Percentiles rank a stretch among this genome's conserved stretches.
These are phyloP conservation scores for Tagetes patula DNA, from an alignment of 129 eudicot genomes.

Conservation along the genomic window DNA sequence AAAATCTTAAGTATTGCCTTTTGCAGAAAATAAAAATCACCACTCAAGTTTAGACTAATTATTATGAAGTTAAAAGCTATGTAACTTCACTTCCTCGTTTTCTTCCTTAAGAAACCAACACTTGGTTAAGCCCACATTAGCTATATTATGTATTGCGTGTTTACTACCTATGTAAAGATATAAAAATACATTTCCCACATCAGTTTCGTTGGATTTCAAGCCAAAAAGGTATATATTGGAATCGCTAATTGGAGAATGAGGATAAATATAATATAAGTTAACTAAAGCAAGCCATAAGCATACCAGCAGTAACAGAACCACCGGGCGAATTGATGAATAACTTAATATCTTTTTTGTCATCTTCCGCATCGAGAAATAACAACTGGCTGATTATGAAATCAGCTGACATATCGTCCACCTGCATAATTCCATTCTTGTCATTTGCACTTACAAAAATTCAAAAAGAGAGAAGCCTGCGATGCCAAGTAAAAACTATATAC, in stretches of 20 bases:
- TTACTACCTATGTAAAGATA: not conserved
- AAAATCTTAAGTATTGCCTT: no score
- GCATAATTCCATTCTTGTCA: constrained; percentile 35
- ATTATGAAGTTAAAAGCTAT: no score
- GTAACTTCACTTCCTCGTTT: no score
- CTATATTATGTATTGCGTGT: not conserved
- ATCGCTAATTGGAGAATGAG: not conserved
- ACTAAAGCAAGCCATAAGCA: constrained; percentile 16
- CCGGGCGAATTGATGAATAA: constrained; percentile 94
- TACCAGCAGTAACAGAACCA: constrained; percentile 95
- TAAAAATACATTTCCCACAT: not conserved
- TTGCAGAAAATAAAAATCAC: no score
- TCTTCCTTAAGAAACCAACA: no score
- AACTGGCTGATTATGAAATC: constrained; percentile 92
- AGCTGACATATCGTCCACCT: constrained; percentile 85
- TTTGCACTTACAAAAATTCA: not conserved
- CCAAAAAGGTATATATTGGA: not conserved
- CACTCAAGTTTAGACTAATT: no score
- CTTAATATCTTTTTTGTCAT: constrained; percentile 69
- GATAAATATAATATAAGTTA: not conserved
- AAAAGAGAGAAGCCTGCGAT: not conserved
- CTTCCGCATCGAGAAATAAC: constrained; percentile 83
- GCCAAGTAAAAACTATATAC: not conserved
- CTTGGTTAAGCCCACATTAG: not conserved
- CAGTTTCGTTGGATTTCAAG: not conserved